These are phyloP conservation scores for Candida maesae DNA, from an alignment of 805 yeast genomes.

Conservation along the genomic window DNA sequence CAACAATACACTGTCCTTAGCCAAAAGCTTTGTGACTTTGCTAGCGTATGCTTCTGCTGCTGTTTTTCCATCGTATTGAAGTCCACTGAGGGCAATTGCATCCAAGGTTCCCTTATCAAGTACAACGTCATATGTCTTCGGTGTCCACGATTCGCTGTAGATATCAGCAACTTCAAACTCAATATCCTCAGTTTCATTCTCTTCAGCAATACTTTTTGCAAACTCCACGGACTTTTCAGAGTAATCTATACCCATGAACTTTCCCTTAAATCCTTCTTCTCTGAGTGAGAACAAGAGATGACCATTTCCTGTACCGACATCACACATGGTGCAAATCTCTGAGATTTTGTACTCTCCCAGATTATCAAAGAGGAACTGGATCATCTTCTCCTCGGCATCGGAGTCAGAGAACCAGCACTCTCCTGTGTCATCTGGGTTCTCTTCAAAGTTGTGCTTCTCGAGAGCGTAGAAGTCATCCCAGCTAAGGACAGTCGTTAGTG, in stretches of 20 bases:
- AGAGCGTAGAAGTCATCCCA: constrained; percentile 86
- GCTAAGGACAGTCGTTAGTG: too few species aligned
- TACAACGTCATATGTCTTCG: constrained; percentile 60
- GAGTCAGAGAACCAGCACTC: constrained; percentile 96
- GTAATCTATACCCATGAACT: constrained; percentile 78
- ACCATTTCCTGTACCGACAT: constrained; percentile 96
- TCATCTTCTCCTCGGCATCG: constrained; percentile 85
- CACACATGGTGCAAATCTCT: constrained; percentile 47
- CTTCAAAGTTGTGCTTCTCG: constrained; percentile 68
- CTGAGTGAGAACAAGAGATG: constrained; percentile 70
- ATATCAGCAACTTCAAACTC: constrained; percentile 69
- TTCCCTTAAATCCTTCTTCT: constrained; percentile 60
- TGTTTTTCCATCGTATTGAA: constrained; percentile 41
- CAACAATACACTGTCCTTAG: constrained; percentile 53
- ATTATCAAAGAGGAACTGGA: constrained; percentile 61
- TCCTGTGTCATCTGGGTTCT: constrained; percentile 82
- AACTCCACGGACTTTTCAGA: constrained; percentile 76
- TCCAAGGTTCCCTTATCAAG: constrained; percentile 95
- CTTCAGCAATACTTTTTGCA: constrained; percentile 55
- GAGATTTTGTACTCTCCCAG: constrained; percentile 33
- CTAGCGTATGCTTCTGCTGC: constrained; percentile 59
- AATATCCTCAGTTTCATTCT: constrained; percentile 36
- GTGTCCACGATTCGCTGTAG: constrained; percentile 37
- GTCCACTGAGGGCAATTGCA: constrained; percentile 86
- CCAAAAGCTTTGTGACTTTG: constrained; percentile 55